These are phyloP conservation scores for Fusarium odoratissimum DNA, from an alignment of 2,329 filamentous ascomycete species.

Conservation along the genomic window DNA sequence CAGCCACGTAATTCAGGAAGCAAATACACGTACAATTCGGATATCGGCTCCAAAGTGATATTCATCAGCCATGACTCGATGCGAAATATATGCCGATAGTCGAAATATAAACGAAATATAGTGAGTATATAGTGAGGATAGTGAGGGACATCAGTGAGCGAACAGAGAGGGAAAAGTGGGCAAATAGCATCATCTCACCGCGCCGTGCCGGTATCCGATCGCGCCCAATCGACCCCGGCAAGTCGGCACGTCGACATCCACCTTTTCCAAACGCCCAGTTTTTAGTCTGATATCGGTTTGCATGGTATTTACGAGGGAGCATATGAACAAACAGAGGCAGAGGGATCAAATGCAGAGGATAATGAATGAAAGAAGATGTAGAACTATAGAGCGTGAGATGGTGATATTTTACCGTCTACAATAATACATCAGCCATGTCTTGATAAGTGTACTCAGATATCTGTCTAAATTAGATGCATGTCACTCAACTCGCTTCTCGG, in stretches of 20 bases:
- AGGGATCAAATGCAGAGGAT: neutral
- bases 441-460: neutral
- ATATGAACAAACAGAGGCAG: neutral
- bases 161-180: constrained; percentile 27
- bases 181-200: constrained; percentile 47
- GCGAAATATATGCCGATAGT: constrained; percentile 27
- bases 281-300: constrained; percentile 12
- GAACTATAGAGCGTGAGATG: neutral
- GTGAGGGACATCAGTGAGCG: neutral
- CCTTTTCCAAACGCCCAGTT: constrained; percentile 33
- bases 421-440: neutral
- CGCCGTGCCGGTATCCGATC: constrained; percentile 48
- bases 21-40: neutral
- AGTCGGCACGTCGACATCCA: constrained; percentile 46
- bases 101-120: neutral
- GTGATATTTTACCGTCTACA: neutral
- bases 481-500: constrained; percentile 33
- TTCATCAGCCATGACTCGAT: constrained; percentile 7
- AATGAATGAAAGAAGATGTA: neutral
- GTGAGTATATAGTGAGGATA: neutral
- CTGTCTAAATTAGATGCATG: neutral
- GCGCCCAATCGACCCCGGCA: constrained; percentile 47
- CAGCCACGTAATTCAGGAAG: constrained; percentile 8
- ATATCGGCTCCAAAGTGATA: constrained; percentile 15
- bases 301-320: neutral